These are phyloP conservation scores for Didymella sp. DNA, from an alignment of 2,329 filamentous ascomycete genomes.

Conservation along the genomic window DNA sequence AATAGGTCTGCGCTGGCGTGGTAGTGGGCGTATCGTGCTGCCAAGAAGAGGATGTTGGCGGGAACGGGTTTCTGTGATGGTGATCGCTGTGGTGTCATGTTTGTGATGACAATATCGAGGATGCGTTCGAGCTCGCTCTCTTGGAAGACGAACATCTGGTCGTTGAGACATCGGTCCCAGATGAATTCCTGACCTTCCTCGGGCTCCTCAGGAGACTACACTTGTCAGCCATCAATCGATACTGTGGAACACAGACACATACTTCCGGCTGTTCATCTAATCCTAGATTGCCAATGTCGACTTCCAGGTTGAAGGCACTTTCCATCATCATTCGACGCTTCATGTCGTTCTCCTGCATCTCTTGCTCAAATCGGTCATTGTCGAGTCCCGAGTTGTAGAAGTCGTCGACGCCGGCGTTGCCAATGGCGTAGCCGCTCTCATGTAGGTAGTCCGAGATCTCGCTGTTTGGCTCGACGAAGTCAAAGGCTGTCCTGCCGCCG, in stretches of 20 bases:
- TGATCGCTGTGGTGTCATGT: conserved; percentile 95
- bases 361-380: conserved; percentile 94
- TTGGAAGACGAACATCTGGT: conserved; percentile 99
- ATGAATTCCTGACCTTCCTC: conserved; percentile 92
- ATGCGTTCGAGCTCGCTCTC: conserved; percentile 91
- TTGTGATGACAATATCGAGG: conserved; percentile 93
- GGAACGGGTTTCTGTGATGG: conserved; percentile 97
- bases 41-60: conserved; percentile 95
- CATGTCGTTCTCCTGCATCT: conserved; percentile 95
- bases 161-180: conserved; percentile 91
- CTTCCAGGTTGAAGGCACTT: conserved; percentile 94
- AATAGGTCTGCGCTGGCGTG: conserved; percentile 88
- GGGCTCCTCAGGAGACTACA: conserved; percentile 70
- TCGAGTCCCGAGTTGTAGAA: conserved; percentile 94
- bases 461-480: conserved; percentile 93
- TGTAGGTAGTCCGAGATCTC: conserved; percentile 96
- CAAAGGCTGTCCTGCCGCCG: conserved; percentile 89
- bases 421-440: conserved; percentile 90
- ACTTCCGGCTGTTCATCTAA: conserved; percentile 96
- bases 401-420: conserved; percentile 83
- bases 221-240: conserved; percentile 28
- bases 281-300: conserved; percentile 92
- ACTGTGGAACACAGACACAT: conserved; percentile 38
- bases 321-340: conserved; percentile 99
- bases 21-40: conserved; percentile 94